Conservation (phyloP, 176 grass and related monocot genomes). For the Juncus inflexus region DNA sequence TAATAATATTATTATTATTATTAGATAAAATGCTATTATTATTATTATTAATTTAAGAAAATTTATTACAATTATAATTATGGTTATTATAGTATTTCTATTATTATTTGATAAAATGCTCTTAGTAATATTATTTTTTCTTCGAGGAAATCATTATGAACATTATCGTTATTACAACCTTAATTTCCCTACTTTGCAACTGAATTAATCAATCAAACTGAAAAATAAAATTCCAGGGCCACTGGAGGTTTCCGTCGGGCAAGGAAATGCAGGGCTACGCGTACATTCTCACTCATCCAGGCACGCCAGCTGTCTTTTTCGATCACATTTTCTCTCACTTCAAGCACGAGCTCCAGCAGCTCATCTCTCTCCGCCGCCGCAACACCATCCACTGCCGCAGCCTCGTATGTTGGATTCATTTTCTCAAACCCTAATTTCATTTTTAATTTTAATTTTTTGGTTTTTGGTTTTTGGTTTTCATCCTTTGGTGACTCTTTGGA, state of each 20-base stretch:
- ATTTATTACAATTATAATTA: too few species aligned
- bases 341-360: conserved; percentile 58
- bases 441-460: too few species aligned
- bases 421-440: too few species aligned
- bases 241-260: conserved; percentile 93
- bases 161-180: too few species aligned
- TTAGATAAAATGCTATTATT: neutral
- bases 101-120: too few species aligned
- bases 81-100: too few species aligned
- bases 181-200: too few species aligned
- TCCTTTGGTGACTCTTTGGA: too few species aligned
- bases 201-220: neutral
- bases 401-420: conserved; percentile 33
- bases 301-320: conserved; percentile 89
- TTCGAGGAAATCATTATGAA: too few species aligned
- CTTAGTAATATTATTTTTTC: too few species aligned
- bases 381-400: conserved; percentile 84
- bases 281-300: conserved; percentile 94
- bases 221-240: neutral
- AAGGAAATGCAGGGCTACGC: conserved; percentile 99
- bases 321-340: conserved; percentile 88
- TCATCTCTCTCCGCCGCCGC: conserved; percentile 52
- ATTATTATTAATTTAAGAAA: too few species aligned
- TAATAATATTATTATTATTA: neutral
- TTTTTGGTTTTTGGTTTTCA: too few species aligned